Base-by-base conservation (phyloP, 495 filamentous ascomycete genomes). In the Xylaria sp. region DNA sequence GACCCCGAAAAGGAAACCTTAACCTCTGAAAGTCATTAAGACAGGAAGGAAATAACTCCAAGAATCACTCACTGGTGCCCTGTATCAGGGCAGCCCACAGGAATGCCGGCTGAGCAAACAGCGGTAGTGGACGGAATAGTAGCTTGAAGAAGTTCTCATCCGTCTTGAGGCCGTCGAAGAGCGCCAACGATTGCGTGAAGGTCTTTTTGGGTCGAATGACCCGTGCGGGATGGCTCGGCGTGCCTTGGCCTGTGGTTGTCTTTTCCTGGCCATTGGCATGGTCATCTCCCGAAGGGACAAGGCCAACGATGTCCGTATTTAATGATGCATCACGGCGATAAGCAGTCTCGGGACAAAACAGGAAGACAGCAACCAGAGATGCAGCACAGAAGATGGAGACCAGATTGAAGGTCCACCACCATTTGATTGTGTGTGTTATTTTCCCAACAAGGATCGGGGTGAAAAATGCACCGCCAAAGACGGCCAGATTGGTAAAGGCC, bases 381-480 rank as follows among this genome's bases (percentile, higher is more conserved):
- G 83, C 82, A 5, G 81, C 91, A 31, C 86, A 83, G 76, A 94
- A 92, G 61, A 94, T 93, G 53, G 90, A 87, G 57, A 94, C 86
- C 55, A 93, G 84, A 68, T 91, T 92, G 73, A 95, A 95, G 0
- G 88, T 89, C 92, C 92, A 94, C 74, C 85, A 78, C 93, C 93
- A 98, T 33, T 88, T 87, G 17, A 98, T 85, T 0, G 85, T 84
- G 55, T 86, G 81, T 26, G 94, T 95, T 70, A 97, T 94, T 77
- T 92, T 94, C 41, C 95, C 95, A 14, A 94, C 93, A 12, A 95
- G 80, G 35, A 97, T 93, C 0, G 94, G 95, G 0, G 95, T 97
- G 77, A 97, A 91, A 75, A 98, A 97, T 5, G 95, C 93, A 7
- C 94, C 93, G 0, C 95, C 95, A 77, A 97, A 98, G 12, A 97